Evolutionary conservation across 345 rosid species (phyloP).

Genomic region (Heritiera littoralis): DNA sequence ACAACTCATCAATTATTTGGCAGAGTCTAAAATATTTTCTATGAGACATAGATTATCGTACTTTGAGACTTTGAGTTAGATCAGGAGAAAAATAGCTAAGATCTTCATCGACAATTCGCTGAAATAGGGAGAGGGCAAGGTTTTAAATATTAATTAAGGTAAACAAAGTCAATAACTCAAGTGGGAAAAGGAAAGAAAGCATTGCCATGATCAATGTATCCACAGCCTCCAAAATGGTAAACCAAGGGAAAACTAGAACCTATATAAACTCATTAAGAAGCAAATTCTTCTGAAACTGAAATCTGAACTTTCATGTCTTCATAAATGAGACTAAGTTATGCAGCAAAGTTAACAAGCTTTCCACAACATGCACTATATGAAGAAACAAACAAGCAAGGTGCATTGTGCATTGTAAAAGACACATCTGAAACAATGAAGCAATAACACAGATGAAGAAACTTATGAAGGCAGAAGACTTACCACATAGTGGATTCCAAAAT

Average conservation of each 20-base stretch:
- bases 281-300: background rate
- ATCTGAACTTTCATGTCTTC: background rate
- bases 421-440: background rate
- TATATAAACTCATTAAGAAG: background rate
- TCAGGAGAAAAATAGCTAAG: background rate
- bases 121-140: too few species aligned
- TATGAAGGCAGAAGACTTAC: constrained; percentile 46
- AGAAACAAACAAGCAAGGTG: background rate
- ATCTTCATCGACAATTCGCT: background rate
- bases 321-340: constrained; percentile 26
- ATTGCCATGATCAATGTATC: background rate
- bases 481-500: constrained; percentile 73
- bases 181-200: background rate
- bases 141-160: background rate
- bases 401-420: background rate
- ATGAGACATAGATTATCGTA: background rate
- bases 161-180: background rate
- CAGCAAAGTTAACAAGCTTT: background rate
- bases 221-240: background rate
- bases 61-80: background rate
- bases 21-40: background rate
- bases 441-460: background rate
- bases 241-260: background rate
- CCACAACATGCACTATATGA: background rate
- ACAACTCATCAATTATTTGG: background rate